phyloP scores from a whole-genome alignment of 2,329 filamentous ascomycete species.

The Aspergillus sp. region DNA sequence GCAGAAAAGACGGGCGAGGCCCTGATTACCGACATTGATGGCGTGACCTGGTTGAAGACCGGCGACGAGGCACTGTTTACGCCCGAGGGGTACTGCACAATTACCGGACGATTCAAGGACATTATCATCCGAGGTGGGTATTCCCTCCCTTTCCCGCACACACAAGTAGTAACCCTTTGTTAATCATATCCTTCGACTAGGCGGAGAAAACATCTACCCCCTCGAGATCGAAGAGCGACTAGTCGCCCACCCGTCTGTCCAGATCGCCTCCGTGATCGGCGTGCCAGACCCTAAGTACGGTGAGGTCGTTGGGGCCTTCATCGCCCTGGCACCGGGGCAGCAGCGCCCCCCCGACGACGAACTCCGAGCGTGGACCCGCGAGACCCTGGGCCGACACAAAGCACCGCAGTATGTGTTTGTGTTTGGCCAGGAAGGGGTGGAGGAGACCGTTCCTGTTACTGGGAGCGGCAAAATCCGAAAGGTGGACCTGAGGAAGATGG shows the following conservation, averaged over 20 bases:
- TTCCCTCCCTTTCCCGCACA: background rate
- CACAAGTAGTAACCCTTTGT: background rate
- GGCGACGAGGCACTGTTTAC: constrained; percentile 51
- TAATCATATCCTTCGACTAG: constrained; percentile 21
- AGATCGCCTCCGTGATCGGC: constrained; percentile 61
- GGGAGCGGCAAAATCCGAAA: constrained; percentile 65
- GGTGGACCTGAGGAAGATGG: constrained; percentile 44
- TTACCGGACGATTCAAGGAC: constrained; percentile 70
- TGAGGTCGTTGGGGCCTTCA: constrained; percentile 62
- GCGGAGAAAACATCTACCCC: constrained; percentile 66
- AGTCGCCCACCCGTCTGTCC: constrained; percentile 54
- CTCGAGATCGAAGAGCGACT: constrained; percentile 68
- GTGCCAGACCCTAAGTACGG: constrained; percentile 63
- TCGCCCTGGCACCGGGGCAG: constrained; percentile 24
- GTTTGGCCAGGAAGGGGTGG: constrained; percentile 56
- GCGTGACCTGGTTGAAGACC: constrained; percentile 55
- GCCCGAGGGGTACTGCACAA: constrained; percentile 57
- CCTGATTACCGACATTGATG: constrained; percentile 55
- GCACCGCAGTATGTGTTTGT: constrained; percentile 68
- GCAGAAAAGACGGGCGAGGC: constrained; percentile 66
- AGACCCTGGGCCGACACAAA: constrained; percentile 57
- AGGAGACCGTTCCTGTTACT: constrained; percentile 51
- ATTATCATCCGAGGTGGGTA: constrained; percentile 61
- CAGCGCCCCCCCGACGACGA: constrained; percentile 44
- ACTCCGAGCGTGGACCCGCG: constrained; percentile 55